Evolutionary conservation across 441 rosid species (phyloP), one percentile per base, ranked within the genome.

Genomic region (Erysimum cheiri): DNA sequence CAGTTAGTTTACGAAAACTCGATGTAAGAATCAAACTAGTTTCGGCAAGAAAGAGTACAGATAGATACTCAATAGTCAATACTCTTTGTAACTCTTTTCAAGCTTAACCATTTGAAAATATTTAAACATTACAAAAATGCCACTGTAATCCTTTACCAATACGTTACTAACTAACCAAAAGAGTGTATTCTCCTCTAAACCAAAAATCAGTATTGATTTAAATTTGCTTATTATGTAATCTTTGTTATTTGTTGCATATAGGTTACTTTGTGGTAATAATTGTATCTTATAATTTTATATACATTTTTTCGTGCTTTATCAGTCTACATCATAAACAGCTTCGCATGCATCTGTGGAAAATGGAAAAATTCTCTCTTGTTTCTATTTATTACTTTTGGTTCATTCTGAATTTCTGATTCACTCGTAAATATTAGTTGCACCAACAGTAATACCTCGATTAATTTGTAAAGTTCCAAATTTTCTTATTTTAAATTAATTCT

Each of bases 261-360:
- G 24, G 24, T 22, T 22, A 22, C 24, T 22, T 22, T 43, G 53
- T 43, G 36, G 36, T 36, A 49, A 64, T 19, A 19, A 0, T 13
- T n/a, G 69, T 8, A 22, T 24, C n/a, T 4, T 6, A 35, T 7
- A 62, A 62, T 4, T 44, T 3, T 5, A 22, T 11, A 52, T n/a
- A 29, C 4, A 32, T 60, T 32, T 19, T 15, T 9, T 60, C 43
- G 26, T 40, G 68, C 54, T 60, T 71, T 41, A 43, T 33, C 75
- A 43, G 75, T 71, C 69, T 53, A 70, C 53, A 70, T 70, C 67
- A 48, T 36, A 62, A 46, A 52, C 31, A 58, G 53, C 37, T 52
- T 61, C 13, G 69, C 55, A 71, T 70, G 61, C 61, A 70, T 28
- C 22, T 33, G n/a, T 62, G 48, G 40, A 43, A 36, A 70, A 33